Evolutionary conservation across 495 filamentous ascomycete species (phyloP), one percentile per base, ranked within the genome.

Genomic region (Penicillium flavigenum): DNA sequence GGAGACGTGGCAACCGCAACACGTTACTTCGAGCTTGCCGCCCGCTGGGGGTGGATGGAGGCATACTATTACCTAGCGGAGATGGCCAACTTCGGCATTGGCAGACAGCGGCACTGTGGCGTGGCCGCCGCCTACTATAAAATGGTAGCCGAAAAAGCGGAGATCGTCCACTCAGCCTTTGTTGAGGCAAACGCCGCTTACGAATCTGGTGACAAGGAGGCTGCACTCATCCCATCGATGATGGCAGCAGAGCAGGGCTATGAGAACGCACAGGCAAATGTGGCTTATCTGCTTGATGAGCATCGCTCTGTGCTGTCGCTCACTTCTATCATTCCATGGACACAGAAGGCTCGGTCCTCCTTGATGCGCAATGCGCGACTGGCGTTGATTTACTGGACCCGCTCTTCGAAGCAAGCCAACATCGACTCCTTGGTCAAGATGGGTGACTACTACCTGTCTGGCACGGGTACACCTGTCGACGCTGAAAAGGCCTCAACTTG

Each of bases 161-260:
- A 98, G 70, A 77, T 81, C 4, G 78, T 96, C 12, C 87, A 96
- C 39, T 91, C 91, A 1, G 88, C 91, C 5, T 90, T 96, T 72
- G 75, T 77, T 9, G 93, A 97, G 70, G 89, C 95, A 2, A 96
- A 96, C 61, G 72, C 80, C 31, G 93, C 92, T 0, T 96, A 88
- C 67, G 86, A 92, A 45, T 79, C 83, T 24, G 91, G 91, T n/a
- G 89, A 97, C 61, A 76, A 81, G n/a, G 93, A 97, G 60, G 77
- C 86, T 19, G 94, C 95, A 10, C 77, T 98, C 29, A 79, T 96
- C 14, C 82, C 86, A 26, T 91, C 91, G 59, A 86, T 98, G 74
- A 88, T 93, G 80, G 93, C 91, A 1, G 94, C 94, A 1, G 94
- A 99, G 67, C 95, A 98, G 74, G 94, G 94, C 11, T 96, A 96